Percentiles rank a stretch among this genome's conserved stretches.
Evolutionary conservation across 2,329 filamentous ascomycete genomes (phyloP).

Genomic region (Hypomyces perniciosus): DNA sequence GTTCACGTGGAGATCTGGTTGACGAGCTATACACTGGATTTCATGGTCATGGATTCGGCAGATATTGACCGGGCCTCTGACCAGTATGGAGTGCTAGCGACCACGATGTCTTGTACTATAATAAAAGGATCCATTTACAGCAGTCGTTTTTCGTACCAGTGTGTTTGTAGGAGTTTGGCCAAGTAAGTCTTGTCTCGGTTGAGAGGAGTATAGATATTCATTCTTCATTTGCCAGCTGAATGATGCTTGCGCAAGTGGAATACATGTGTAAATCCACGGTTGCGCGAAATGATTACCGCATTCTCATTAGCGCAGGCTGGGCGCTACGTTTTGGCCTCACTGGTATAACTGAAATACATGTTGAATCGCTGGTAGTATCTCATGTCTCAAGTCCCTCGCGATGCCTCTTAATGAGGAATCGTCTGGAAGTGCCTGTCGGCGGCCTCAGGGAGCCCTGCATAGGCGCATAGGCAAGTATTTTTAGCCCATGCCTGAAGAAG

Average conservation of each 20-base stretch:
- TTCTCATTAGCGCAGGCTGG: too few species aligned
- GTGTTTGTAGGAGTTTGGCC: neutral
- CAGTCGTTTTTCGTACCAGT: neutral
- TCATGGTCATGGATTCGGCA: conserved; percentile 6
- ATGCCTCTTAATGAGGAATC: neutral
- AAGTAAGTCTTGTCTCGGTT: too few species aligned
- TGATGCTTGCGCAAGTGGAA: too few species aligned
- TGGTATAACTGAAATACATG: too few species aligned
- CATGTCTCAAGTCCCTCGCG: neutral
- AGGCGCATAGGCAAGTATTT: too few species aligned
- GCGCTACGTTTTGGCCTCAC: too few species aligned
- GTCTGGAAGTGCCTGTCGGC: neutral
- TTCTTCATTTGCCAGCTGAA: too few species aligned
- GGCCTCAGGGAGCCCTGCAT: neutral
- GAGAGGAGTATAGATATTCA: too few species aligned
- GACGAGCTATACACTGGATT: neutral
- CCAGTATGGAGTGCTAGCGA: conserved; percentile 10
- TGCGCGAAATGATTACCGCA: too few species aligned
- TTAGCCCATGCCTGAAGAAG: too few species aligned
- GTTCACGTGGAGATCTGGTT: conserved; percentile 4
- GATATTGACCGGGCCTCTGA: conserved; percentile 9
- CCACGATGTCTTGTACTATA: conserved; percentile 14
- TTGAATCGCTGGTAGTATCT: too few species aligned
- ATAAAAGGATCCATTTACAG: conserved; percentile 6
- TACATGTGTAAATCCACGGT: too few species aligned